phyloP scores from a whole-genome alignment of 441 rosid genomes.

The Populus hybrid region DNA sequence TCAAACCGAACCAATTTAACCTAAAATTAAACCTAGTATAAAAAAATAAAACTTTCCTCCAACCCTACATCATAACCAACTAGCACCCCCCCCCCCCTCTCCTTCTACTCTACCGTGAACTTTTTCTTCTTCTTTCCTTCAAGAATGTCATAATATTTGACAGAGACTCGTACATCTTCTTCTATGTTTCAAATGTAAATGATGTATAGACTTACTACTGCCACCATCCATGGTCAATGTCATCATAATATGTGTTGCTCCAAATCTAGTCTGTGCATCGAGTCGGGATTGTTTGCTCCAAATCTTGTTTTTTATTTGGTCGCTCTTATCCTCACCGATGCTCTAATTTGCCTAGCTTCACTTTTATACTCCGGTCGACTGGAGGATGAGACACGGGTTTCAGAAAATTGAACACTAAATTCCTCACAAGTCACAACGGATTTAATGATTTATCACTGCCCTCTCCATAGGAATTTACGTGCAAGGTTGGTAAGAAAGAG shows the following conservation, averaged over 20 bases:
- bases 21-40: too few species aligned
- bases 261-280: slow-evolving; percentile 42
- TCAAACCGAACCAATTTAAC: fast-evolving
- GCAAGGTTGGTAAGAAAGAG: too few species aligned
- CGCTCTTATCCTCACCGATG: too few species aligned
- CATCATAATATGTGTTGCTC: slow-evolving; percentile 85
- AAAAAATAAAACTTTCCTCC: too few species aligned
- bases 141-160: not conserved
- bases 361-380: slow-evolving; percentile 39
- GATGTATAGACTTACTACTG: slow-evolving; percentile 43
- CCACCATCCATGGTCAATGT: slow-evolving; percentile 57
- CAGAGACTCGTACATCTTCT: slow-evolving; percentile 11
- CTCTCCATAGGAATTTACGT: too few species aligned
- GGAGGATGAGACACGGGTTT: slow-evolving; percentile 2
- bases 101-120: too few species aligned
- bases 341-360: slow-evolving; percentile 55
- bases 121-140: not conserved
- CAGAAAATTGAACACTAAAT: not conserved
- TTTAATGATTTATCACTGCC: too few species aligned
- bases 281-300: slow-evolving; percentile 89
- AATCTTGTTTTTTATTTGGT: slow-evolving; percentile 66
- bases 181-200: slow-evolving; percentile 45
- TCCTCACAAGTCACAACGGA: not conserved
- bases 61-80: too few species aligned
- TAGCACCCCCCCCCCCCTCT: too few species aligned